phyloP scores from a whole-genome alignment of 1,284 basidiomycete species.

The Ustilago hordei region DNA sequence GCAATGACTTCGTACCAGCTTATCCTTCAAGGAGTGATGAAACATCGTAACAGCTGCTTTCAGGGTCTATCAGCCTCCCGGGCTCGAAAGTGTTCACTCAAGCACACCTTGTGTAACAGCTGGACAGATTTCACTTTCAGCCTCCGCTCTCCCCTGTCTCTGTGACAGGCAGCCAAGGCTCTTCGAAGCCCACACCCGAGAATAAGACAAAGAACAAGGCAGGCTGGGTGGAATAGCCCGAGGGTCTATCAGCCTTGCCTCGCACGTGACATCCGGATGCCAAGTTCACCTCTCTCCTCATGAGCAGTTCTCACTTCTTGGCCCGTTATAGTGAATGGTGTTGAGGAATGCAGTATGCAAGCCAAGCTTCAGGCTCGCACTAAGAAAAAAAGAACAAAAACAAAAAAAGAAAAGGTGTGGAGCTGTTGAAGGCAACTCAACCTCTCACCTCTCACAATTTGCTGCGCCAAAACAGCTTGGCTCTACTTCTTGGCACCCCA shows the following conservation, averaged over 20 bases:
- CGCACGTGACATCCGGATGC: no score
- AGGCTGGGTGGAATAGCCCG: neutral
- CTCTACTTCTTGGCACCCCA: neutral
- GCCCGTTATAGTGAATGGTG: neutral
- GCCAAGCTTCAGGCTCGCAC: neutral
- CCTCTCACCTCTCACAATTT: neutral
- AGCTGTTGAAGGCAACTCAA: neutral
- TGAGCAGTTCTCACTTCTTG: neutral
- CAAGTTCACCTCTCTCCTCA: neutral
- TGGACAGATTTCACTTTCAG: neutral
- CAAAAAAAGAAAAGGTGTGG: neutral
- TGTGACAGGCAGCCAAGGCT: neutral
- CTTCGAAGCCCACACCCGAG: neutral
- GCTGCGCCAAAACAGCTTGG: neutral
- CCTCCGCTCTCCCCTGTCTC: conserved; percentile 1
- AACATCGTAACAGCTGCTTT: conserved; percentile 3
- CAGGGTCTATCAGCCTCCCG: conserved; percentile 2
- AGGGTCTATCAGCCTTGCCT: neutral
- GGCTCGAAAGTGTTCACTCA: neutral
- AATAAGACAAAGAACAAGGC: no score
- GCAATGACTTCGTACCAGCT: neutral
- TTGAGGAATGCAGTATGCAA: neutral
- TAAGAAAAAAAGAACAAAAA: neutral
- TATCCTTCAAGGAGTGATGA: neutral
- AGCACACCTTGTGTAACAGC: neutral